These are phyloP conservation scores for Lactarius quietus DNA, from an alignment of 768 basidiomycete genomes.

Conservation along the genomic window DNA sequence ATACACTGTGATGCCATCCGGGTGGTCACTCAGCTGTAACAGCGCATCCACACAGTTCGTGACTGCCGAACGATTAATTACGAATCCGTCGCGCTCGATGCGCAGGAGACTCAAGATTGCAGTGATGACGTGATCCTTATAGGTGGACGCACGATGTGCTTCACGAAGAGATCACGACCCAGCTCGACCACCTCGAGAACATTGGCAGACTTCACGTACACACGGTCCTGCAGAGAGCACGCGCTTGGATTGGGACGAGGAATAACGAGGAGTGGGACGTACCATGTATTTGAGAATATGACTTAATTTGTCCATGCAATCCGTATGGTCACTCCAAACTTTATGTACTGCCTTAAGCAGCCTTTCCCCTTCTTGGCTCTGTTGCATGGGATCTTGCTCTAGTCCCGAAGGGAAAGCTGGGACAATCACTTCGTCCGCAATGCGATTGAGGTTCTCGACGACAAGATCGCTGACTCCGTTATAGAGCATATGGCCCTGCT, in stretches of 20 bases:
- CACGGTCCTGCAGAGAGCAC: constrained; percentile 69
- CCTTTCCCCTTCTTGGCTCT: constrained; percentile 78
- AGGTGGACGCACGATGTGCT: constrained; percentile 72
- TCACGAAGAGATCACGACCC: constrained; percentile 78
- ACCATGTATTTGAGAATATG: constrained; percentile 98
- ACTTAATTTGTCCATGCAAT: constrained; percentile 82
- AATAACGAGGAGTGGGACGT: constrained; percentile 18
- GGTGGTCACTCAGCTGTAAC: constrained; percentile 55
- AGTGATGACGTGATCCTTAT: constrained; percentile 77
- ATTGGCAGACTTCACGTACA: constrained; percentile 68
- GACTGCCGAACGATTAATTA: constrained; percentile 87
- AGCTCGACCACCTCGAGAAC: constrained; percentile 80
- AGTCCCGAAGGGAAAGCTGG: constrained; percentile 80
- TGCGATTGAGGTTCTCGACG: constrained; percentile 72
- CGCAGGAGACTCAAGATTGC: constrained; percentile 86
- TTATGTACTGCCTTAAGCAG: constrained; percentile 77
- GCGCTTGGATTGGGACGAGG: constrained; percentile 21
- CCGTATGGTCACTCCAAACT: constrained; percentile 93
- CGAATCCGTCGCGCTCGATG: constrained; percentile 87
- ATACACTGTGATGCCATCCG: constrained; percentile 62
- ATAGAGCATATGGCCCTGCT: constrained; percentile 82
- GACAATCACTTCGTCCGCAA: constrained; percentile 71
- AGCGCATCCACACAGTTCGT: constrained; percentile 88
- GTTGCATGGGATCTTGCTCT: constrained; percentile 63
- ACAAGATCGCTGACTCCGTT: constrained; percentile 79